Conservation (phyloP, 2,329 filamentous ascomycete species). For the Lachnellula occidentalis region DNA sequence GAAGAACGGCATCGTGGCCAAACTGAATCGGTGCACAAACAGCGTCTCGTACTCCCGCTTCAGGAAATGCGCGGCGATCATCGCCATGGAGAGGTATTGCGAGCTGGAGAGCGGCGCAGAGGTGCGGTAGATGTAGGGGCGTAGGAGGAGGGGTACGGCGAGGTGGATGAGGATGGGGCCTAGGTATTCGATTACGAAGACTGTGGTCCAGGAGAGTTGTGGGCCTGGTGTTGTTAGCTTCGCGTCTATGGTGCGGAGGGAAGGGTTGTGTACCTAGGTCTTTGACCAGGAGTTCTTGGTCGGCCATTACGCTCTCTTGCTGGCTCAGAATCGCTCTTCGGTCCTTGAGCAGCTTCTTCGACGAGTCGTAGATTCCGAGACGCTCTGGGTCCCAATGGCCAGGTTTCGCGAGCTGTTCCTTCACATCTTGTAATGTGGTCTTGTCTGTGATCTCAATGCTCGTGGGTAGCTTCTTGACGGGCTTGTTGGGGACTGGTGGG, state of each 20-base stretch:
- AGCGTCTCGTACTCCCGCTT: constrained; percentile 95
- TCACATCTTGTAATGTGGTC: constrained; percentile 55
- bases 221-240: constrained; percentile 52
- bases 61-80: constrained; percentile 78
- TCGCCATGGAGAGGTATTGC: constrained; percentile 68
- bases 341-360: constrained; percentile 58
- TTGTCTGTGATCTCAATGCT: constrained; percentile 41
- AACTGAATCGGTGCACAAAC: constrained; percentile 91
- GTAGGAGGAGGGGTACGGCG: constrained; percentile 61
- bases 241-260: not conserved
- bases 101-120: constrained; percentile 52
- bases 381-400: constrained; percentile 51
- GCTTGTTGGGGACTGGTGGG: constrained; percentile 25
- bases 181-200: constrained; percentile 92
- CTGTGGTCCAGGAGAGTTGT: constrained; percentile 87
- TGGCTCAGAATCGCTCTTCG: constrained; percentile 48
- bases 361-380: constrained; percentile 56
- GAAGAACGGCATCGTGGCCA: constrained; percentile 82
- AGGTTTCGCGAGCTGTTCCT: constrained; percentile 52
- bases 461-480: constrained; percentile 45
- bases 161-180: constrained; percentile 87
- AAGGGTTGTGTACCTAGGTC: constrained; percentile 65
- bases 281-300: constrained; percentile 72
- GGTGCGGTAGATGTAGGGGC: constrained; percentile 63
- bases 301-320: constrained; percentile 42